Evolutionary conservation across 108 stramenopile species (phyloP).

Genomic region (Epithemia pelagica): DNA sequence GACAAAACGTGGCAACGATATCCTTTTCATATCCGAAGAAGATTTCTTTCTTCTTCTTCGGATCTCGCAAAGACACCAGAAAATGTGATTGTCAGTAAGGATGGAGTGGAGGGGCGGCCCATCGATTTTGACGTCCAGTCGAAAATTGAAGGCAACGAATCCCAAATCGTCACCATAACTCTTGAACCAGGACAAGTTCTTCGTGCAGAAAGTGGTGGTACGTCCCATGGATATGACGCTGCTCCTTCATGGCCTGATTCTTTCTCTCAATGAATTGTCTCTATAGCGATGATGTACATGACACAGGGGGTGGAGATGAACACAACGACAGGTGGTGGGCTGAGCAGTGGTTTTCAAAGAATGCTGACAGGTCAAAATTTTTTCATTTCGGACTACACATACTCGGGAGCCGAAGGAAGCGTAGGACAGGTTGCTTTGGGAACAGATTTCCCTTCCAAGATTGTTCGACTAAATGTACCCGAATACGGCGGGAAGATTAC

Average conservation of each 20-base stretch:
- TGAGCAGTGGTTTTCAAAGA: slow-evolving; percentile 55
- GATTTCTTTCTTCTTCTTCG: neutral
- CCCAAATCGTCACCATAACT: slow-evolving; percentile 65
- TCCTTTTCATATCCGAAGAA: neutral
- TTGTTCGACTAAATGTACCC: slow-evolving; percentile 64
- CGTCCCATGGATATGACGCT: too few species aligned
- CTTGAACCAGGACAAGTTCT: slow-evolving; percentile 76
- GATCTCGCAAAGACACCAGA: neutral
- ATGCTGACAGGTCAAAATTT: slow-evolving; percentile 90
- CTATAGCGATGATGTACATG: slow-evolving; percentile 79
- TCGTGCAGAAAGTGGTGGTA: slow-evolving; percentile 76
- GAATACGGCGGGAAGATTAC: slow-evolving; percentile 80
- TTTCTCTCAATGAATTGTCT: too few species aligned
- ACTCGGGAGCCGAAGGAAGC: slow-evolving; percentile 28
- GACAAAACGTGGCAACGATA: too few species aligned
- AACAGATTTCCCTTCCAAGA: slow-evolving; percentile 88
- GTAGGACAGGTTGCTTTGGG: slow-evolving; percentile 76
- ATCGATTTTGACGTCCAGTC: slow-evolving; percentile 82
- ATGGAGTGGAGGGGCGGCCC: slow-evolving; percentile 71
- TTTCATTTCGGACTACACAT: slow-evolving; percentile 85
- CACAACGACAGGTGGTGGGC: slow-evolving; percentile 75
- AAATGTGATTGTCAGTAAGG: slow-evolving; percentile 37
- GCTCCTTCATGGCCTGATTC: too few species aligned
- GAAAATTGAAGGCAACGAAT: slow-evolving; percentile 78
- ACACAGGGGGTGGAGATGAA: slow-evolving; percentile 84